Evolutionary conservation across 1,284 basidiomycete genomes (phyloP).

Genomic region (Kwoniella shivajii): DNA sequence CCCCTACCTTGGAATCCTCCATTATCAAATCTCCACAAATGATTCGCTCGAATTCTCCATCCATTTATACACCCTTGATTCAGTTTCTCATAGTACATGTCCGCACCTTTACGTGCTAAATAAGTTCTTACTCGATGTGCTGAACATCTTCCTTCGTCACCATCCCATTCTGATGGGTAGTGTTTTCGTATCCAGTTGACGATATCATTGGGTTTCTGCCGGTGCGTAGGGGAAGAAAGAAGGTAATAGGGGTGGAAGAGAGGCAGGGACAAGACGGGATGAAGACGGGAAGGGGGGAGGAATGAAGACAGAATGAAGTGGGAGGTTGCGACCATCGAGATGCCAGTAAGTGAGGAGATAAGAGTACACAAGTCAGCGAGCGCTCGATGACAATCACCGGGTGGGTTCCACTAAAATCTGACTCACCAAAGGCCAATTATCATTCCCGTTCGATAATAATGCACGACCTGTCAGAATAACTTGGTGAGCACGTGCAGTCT

Average conservation of each 20-base stretch:
- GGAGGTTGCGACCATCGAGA: not conserved
- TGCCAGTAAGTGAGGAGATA: too few species aligned
- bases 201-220: slow-evolving; percentile 53
- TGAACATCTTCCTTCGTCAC: slow-evolving; percentile 52
- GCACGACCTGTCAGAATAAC: slow-evolving; percentile 49
- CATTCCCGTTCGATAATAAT: slow-evolving; percentile 49
- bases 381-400: not conserved
- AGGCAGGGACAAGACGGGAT: not conserved
- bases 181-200: slow-evolving; percentile 53
- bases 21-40: slow-evolving; percentile 52
- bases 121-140: slow-evolving; percentile 52
- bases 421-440: slow-evolving; percentile 53
- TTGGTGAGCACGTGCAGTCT: too few species aligned
- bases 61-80: slow-evolving; percentile 50
- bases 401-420: not conserved
- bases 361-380: not conserved
- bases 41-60: slow-evolving; percentile 52
- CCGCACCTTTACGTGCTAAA: slow-evolving; percentile 51
- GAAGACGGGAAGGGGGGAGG: not conserved
- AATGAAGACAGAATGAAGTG: not conserved
- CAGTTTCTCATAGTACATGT: slow-evolving; percentile 55
- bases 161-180: slow-evolving; percentile 52
- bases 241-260: not conserved
- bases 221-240: slow-evolving; percentile 4
- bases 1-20: slow-evolving; percentile 52